Evolutionary conservation across 805 yeast genomes (phyloP).

Genomic region (Vanderwaltozyma polyspora): DNA sequence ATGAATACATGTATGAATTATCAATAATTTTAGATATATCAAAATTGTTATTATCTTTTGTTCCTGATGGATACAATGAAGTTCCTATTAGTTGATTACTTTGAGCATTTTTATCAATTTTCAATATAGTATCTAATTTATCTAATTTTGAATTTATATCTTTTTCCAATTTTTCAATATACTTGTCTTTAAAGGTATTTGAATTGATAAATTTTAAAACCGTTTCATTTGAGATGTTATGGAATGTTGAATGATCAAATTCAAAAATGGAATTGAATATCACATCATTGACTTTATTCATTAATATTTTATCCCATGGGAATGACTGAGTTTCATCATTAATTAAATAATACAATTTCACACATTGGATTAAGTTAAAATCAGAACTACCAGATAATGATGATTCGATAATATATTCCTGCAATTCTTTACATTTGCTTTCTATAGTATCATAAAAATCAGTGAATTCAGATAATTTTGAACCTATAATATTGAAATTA

Average conservation of each 20-base stretch:
- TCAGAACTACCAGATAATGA: slow-evolving; percentile 2
- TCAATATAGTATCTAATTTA: neutral
- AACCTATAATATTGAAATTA: slow-evolving; percentile 7
- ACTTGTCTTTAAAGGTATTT: slow-evolving; percentile 1
- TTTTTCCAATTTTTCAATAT: neutral
- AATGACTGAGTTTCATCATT: slow-evolving; percentile 2
- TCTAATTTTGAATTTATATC: neutral
- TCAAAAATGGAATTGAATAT: slow-evolving; percentile 9
- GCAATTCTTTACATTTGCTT: slow-evolving; percentile 6
- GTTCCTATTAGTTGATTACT: neutral
- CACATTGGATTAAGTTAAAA: slow-evolving; percentile 14
- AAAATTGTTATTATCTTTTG: no score
- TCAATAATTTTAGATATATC: slow-evolving; percentile 5
- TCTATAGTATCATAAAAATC: slow-evolving; percentile 6
- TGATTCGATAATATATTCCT: slow-evolving; percentile 8
- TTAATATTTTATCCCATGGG: slow-evolving; percentile 8
- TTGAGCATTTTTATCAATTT: neutral
- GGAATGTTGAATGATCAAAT: neutral
- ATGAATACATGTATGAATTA: slow-evolving; percentile 5
- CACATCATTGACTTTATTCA: slow-evolving; percentile 3
- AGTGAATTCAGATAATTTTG: neutral
- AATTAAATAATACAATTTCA: slow-evolving; percentile 11
- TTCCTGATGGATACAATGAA: slow-evolving; percentile 1
- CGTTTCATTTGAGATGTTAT: slow-evolving; percentile 1
- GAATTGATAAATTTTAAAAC: slow-evolving; percentile 5